Evolutionary conservation across 345 rosid species (phyloP).

Genomic region (Populus alba): DNA sequence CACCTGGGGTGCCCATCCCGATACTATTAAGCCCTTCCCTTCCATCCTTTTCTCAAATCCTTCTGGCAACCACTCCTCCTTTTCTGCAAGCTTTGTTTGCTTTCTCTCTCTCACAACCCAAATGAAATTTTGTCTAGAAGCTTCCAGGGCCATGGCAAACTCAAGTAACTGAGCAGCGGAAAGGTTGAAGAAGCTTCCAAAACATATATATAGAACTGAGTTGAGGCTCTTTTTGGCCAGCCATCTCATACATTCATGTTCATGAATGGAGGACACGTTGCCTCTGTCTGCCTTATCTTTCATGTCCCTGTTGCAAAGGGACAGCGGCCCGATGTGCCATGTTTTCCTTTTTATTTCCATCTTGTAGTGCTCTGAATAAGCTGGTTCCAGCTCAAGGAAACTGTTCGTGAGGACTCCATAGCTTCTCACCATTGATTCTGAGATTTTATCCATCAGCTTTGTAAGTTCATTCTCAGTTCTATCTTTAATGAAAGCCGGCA

Average conservation of each 20-base stretch:
- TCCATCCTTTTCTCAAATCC: slow-evolving; percentile 13
- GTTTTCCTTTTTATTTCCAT: neutral
- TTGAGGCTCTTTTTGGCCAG: neutral
- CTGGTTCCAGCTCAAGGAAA: slow-evolving; percentile 10
- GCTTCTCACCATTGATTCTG: neutral
- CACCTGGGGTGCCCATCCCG: slow-evolving; percentile 65
- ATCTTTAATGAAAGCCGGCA: neutral
- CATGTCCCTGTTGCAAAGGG: neutral
- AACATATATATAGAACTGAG: slow-evolving; percentile 8
- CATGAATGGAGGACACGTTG: neutral
- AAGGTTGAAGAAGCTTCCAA: neutral
- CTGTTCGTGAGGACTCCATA: slow-evolving; percentile 11
- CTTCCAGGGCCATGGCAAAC: neutral
- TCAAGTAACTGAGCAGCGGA: neutral
- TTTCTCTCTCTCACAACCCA: slow-evolving; percentile 3
- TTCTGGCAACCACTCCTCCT: slow-evolving; percentile 11
- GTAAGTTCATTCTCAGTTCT: neutral
- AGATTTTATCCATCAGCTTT: neutral
- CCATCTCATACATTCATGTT: slow-evolving; percentile 4
- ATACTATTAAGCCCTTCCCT: slow-evolving; percentile 41
- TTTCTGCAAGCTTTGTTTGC: neutral
- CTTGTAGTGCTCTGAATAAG: neutral
- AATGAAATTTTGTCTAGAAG: neutral
- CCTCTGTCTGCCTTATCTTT: slow-evolving; percentile 5
- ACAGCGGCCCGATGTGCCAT: slow-evolving; percentile 13